Evolutionary conservation across 2,329 filamentous ascomycete genomes (phyloP).

Genomic region (Aspergillus pseudoterreus): DNA sequence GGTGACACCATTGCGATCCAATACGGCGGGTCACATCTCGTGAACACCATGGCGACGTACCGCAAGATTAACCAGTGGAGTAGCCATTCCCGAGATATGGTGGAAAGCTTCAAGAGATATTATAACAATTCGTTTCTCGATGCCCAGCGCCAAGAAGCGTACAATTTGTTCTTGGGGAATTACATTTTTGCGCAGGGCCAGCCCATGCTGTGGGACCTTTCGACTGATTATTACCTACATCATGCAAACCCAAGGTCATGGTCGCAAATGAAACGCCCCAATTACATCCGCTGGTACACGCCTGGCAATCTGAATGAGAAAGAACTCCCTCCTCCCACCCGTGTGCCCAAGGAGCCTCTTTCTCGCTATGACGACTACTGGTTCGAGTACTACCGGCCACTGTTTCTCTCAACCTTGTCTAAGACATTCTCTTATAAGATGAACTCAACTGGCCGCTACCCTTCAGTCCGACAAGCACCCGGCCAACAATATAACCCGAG

Average conservation of each 20-base stretch:
- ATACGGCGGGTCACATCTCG: conserved; percentile 93
- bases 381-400: conserved; percentile 92
- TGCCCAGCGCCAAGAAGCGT: conserved; percentile 95
- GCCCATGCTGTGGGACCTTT: conserved; percentile 94
- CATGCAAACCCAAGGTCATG: conserved; percentile 77
- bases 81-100: conserved; percentile 95
- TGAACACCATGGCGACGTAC: conserved; percentile 99
- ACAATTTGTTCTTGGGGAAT: conserved; percentile 94
- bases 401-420: conserved; percentile 79
- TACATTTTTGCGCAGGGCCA: conserved; percentile 84
- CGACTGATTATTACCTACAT: conserved; percentile 94
- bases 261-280: conserved; percentile 58
- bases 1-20: conserved; percentile 97
- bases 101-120: conserved; percentile 97
- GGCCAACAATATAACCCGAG: conserved; percentile 77
- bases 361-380: conserved; percentile 86
- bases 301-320: conserved; percentile 66
- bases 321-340: conserved; percentile 49
- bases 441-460: conserved; percentile 82
- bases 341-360: conserved; percentile 28
- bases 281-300: conserved; percentile 89
- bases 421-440: conserved; percentile 93
- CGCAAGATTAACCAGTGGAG: conserved; percentile 99
- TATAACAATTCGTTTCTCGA: conserved; percentile 99
- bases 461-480: conserved; percentile 65